These are phyloP conservation scores for Alternaria triticina DNA, from an alignment of 2,329 filamentous ascomycete species.

Conservation along the genomic window DNA sequence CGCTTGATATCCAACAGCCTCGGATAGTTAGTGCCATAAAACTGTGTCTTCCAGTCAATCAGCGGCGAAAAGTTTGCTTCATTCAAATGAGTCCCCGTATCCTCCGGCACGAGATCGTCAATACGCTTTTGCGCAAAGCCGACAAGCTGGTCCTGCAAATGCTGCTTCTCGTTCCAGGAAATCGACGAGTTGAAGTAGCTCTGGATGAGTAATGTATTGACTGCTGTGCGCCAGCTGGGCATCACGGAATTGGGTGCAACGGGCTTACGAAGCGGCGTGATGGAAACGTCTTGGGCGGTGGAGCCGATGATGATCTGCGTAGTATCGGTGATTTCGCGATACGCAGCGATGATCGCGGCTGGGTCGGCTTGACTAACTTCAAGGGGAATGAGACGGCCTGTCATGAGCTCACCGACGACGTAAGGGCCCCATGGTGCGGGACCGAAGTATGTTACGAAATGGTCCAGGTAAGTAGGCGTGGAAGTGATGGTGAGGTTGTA, in stretches of 20 bases:
- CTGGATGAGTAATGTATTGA: not conserved
- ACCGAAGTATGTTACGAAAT: not conserved
- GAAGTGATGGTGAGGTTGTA: not conserved
- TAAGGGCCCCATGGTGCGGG: not conserved
- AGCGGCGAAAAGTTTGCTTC: not conserved
- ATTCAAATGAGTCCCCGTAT: not conserved
- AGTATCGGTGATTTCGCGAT: too few relatives aligned
- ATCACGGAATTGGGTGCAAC: not conserved
- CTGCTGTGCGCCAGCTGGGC: not conserved
- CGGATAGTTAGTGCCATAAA: too few relatives aligned
- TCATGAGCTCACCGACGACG: not conserved
- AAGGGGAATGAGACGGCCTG: not conserved
- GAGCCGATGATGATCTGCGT: not conserved
- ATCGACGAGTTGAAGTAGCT: not conserved
- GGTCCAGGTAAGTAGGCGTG: not conserved
- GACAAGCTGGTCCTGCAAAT: not conserved
- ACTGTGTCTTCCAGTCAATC: too few relatives aligned
- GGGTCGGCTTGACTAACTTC: not conserved
- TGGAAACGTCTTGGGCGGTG: too few relatives aligned
- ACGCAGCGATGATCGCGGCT: not conserved
- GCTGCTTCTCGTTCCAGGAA: not conserved
- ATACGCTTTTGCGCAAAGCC: not conserved
- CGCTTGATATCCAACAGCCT: too few relatives aligned
- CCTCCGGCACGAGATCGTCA: not conserved
- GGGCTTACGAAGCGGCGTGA: not conserved